Base-by-base conservation (phyloP, 2,329 filamentous ascomycete species). In the Pseudopyrenochaeta lycopersici region DNA sequence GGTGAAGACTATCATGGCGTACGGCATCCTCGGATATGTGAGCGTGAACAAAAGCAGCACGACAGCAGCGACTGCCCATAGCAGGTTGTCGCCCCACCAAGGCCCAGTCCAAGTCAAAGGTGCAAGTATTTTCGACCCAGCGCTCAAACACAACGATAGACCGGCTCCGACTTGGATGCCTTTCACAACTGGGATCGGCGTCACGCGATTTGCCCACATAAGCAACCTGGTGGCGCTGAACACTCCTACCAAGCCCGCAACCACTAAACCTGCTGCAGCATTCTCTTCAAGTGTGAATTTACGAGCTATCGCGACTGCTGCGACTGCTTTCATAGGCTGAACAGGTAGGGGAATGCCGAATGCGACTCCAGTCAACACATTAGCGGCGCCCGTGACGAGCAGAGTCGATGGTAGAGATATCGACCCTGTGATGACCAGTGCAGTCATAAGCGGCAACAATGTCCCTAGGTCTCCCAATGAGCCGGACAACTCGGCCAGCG, bases 111-210 rank as follows among this genome's bases (percentile, higher is more conserved):
- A 96, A 11, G 81, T 79, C 3, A 97, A 80, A 2, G 86, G 86
- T 15, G 83, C 80, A 11, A 95, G 81, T 52, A 96, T 82, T 0
- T 82, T 81, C 2, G 70, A 66, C 2, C 91, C 92, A 7, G 92
- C 91, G 11, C 90, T 90, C 52, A 96, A 83, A 48, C 92, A 85
- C 14, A 98, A 83, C 14, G 90, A 92, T 42, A 98, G 80, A 1
- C 94, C 94, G 4, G 94, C 94, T 32, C 94, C 94, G 42, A 97
- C 86, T 76, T 98, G 95, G 62, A 98, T 97, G 27, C 94, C 94
- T 72, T 96, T 97, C 47, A 98, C 88, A 0, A 98, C 90, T 0
- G 93, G 91, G 12, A 93, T 85, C 0, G 94, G 94, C 7, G 96
- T 89, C 12, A 88, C 81, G n/a, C 81, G 78, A 7, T 90, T 88